phyloP scores from a whole-genome alignment of 1,284 basidiomycete genomes.

The Leccinum pachyderme region DNA sequence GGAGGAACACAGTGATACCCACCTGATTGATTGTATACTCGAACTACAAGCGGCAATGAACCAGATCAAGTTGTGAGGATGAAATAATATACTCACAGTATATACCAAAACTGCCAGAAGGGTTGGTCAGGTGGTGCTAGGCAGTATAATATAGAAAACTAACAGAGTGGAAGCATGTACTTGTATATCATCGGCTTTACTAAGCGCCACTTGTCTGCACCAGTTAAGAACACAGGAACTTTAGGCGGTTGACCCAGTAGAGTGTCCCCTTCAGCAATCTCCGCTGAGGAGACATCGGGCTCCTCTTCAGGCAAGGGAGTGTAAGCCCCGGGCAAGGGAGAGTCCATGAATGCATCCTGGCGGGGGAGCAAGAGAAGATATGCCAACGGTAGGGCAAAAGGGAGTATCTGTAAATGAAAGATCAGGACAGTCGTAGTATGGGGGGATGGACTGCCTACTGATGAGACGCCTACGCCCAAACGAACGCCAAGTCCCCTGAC shows the following conservation, averaged over 20 bases:
- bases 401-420: constrained; percentile 58
- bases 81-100: constrained; percentile 47
- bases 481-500: constrained; percentile 84
- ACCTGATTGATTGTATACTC: constrained; percentile 94
- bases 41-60: constrained; percentile 48
- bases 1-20: constrained; percentile 18
- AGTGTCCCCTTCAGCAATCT: constrained; percentile 34
- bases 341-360: constrained; percentile 46
- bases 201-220: constrained; percentile 73
- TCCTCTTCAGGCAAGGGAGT: constrained; percentile 50
- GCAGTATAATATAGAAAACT: constrained; percentile 31
- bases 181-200: constrained; percentile 70
- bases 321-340: constrained; percentile 48
- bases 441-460: constrained; percentile 45
- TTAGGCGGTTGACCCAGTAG: constrained; percentile 31
- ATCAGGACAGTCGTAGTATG: background rate
- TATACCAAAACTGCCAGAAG: constrained; percentile 66
- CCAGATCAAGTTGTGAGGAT: background rate
- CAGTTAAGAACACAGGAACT: constrained; percentile 49
- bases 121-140: constrained; percentile 6
- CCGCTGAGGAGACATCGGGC: constrained; percentile 40
- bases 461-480: constrained; percentile 77
- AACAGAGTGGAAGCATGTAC: constrained; percentile 83
- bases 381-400: constrained; percentile 70
- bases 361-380: constrained; percentile 76